phyloP scores from a whole-genome alignment of 306 rosid genomes.

The Vigna trinervia region DNA sequence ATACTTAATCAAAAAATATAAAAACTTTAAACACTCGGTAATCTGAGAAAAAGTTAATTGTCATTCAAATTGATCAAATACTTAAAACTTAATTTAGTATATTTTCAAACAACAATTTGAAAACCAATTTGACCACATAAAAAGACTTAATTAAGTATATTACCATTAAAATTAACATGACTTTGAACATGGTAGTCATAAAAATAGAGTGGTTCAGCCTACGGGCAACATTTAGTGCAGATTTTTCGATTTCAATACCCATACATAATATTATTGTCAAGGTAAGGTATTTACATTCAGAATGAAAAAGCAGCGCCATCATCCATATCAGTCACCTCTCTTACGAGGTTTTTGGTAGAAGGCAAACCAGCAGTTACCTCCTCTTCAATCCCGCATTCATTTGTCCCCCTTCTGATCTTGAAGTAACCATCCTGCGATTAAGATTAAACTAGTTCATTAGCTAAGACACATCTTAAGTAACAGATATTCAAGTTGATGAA shows the following conservation, averaged over 20 bases:
- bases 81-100: no score
- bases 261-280: conserved; percentile 25
- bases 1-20: no score
- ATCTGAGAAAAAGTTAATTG: no score
- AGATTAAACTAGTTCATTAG: conserved; percentile 24
- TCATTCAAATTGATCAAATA: no score
- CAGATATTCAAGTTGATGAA: conserved; percentile 36
- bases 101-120: not conserved
- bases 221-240: conserved; percentile 23
- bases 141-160: no score
- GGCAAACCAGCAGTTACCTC: conserved; percentile 89
- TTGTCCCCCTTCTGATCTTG: conserved; percentile 86
- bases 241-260: conserved; percentile 38
- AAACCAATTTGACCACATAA: not conserved
- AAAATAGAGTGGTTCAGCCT: not conserved
- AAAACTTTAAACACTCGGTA: no score
- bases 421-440: conserved; percentile 91
- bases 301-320: conserved; percentile 52
- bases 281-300: conserved; percentile 43
- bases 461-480: conserved; percentile 19
- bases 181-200: conserved; percentile 31
- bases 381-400: conserved; percentile 90
- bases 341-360: conserved; percentile 63
- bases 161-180: not conserved
- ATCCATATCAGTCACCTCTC: conserved; percentile 54